These are phyloP conservation scores for Phoma sp. DNA, from an alignment of 2,329 filamentous ascomycete species.

Conservation along the genomic window DNA sequence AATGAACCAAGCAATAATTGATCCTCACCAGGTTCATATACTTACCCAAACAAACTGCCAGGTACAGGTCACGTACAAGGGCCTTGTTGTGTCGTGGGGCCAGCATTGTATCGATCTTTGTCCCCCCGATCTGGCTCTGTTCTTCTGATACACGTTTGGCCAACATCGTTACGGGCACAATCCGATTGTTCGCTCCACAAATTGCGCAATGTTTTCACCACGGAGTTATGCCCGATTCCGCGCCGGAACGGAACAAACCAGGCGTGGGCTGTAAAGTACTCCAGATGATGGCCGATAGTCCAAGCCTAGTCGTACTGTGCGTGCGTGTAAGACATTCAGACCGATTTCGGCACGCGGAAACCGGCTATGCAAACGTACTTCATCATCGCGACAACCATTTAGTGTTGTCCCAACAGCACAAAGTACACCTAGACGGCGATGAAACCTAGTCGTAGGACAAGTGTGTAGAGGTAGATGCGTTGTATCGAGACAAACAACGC, in stretches of 20 bases:
- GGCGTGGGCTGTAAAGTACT: background rate
- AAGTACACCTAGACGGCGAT: background rate
- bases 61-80: background rate
- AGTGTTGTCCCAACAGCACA: background rate
- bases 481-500: slow-evolving; percentile 9
- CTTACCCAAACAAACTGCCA: slow-evolving; percentile 4
- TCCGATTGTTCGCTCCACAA: slow-evolving; percentile 9
- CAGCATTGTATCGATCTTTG: slow-evolving; percentile 8
- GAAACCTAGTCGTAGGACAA: background rate
- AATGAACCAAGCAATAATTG: slow-evolving; percentile 2
- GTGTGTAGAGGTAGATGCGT: background rate
- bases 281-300: background rate
- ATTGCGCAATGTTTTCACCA: slow-evolving; percentile 1
- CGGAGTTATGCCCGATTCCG: background rate
- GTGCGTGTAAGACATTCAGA: background rate
- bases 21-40: slow-evolving; percentile 2
- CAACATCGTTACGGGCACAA: slow-evolving; percentile 12
- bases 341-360: background rate
- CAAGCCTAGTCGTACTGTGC: background rate
- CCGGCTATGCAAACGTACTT: background rate
- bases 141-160: slow-evolving; percentile 13
- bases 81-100: background rate
- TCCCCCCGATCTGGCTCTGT: background rate
- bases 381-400: background rate
- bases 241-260: background rate